These are phyloP conservation scores for Colletotrichum sublineola DNA, from an alignment of 2,329 filamentous ascomycete species.

Conservation along the genomic window DNA sequence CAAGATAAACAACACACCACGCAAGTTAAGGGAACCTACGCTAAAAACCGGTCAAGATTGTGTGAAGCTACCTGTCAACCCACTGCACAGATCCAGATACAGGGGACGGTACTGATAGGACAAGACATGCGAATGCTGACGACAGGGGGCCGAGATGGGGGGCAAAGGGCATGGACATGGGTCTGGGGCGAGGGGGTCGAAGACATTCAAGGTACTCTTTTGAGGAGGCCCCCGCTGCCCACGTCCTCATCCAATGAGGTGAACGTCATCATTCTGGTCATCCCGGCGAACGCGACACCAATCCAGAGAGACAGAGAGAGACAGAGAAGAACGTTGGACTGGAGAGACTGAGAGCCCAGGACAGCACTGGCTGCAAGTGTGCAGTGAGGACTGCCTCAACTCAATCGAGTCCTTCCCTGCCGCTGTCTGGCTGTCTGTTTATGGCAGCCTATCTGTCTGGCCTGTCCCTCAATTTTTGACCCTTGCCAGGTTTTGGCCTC, in stretches of 20 bases:
- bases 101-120: conserved; percentile 19
- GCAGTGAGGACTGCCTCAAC: conserved; percentile 40
- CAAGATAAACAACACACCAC: conserved; percentile 28
- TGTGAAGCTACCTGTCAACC: conserved; percentile 5
- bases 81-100: conserved; percentile 10
- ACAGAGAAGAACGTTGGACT: neutral
- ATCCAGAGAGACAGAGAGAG: conserved; percentile 1
- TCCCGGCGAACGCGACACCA: conserved; percentile 41
- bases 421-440: conserved; percentile 20
- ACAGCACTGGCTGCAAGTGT: conserved; percentile 25
- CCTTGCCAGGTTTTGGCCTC: conserved; percentile 40
- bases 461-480: conserved; percentile 15
- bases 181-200: conserved; percentile 7
- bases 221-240: conserved; percentile 25
- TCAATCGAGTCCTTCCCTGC: conserved; percentile 40
- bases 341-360: conserved; percentile 31
- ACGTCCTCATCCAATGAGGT: conserved; percentile 33
- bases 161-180: conserved; percentile 32
- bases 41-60: conserved; percentile 1
- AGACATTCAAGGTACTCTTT: conserved; percentile 14
- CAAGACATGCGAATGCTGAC: conserved; percentile 9
- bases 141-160: conserved; percentile 22
- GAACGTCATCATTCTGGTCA: conserved; percentile 40
- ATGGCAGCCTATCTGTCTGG: no score
- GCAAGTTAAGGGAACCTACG: conserved; percentile 37